Percentiles rank a stretch among this genome's conserved stretches.
These are phyloP conservation scores for Wickerhamomyces canadensis DNA, from an alignment of 805 yeast genomes.

Conservation along the genomic window DNA sequence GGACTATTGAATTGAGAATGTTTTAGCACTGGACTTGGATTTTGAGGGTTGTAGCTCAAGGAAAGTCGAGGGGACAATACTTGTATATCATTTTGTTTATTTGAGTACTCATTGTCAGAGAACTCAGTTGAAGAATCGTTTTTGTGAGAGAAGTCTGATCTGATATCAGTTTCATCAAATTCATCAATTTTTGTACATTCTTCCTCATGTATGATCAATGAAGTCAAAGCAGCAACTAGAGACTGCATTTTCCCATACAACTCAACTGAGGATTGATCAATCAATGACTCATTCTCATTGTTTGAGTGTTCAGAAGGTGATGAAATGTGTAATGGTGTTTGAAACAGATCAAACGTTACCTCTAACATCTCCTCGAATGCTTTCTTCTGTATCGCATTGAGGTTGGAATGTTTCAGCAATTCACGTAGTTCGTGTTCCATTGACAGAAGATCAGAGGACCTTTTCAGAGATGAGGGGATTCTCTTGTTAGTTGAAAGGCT, in stretches of 20 bases:
- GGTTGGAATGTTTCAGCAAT: slow-evolving; percentile 15
- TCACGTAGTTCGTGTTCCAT: slow-evolving; percentile 25
- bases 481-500: slow-evolving; percentile 1
- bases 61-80: too few species aligned
- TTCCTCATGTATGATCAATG: slow-evolving; percentile 26
- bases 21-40: background rate
- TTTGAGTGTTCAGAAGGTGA: too few species aligned
- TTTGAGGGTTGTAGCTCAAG: background rate
- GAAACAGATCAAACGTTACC: slow-evolving; percentile 24
- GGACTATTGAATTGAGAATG: background rate
- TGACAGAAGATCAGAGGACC: slow-evolving; percentile 27
- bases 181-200: slow-evolving; percentile 10
- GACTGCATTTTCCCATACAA: slow-evolving; percentile 29
- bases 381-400: slow-evolving; percentile 12
- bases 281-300: slow-evolving; percentile 14
- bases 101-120: slow-evolving; percentile 2
- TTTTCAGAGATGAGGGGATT: slow-evolving; percentile 12
- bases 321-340: slow-evolving; percentile 15
- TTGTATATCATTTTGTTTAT: background rate
- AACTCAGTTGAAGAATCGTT: slow-evolving; percentile 2
- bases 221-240: slow-evolving; percentile 27
- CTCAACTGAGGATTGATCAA: slow-evolving; percentile 23
- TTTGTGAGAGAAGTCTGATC: background rate
- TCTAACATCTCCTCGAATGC: slow-evolving; percentile 19
- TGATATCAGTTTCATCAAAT: slow-evolving; percentile 3